Conservation (phyloP, 208 protist genomes). For the Porcisia hertigi region DNA sequence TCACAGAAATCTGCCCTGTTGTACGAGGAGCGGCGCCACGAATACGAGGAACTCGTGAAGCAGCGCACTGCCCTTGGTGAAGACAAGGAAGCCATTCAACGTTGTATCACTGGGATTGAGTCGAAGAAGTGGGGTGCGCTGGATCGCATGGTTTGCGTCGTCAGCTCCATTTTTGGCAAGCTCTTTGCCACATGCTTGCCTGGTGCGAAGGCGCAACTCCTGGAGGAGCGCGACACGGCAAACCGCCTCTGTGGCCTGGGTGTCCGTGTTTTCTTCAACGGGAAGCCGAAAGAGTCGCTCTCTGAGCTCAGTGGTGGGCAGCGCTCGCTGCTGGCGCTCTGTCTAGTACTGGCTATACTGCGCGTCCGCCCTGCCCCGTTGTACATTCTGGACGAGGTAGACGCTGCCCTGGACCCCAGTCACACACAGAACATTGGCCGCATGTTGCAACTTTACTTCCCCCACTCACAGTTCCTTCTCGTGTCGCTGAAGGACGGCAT, state of each 20-base stretch:
- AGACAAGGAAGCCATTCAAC: slow-evolving; percentile 97
- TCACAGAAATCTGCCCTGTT: slow-evolving; percentile 95
- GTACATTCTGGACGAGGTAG: slow-evolving; percentile 99
- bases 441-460: slow-evolving; percentile 98
- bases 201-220: slow-evolving; percentile 91
- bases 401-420: slow-evolving; percentile 99
- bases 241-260: slow-evolving; percentile 91
- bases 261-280: slow-evolving; percentile 97
- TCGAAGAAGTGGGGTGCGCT: slow-evolving; percentile 98
- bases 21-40: slow-evolving; percentile 94
- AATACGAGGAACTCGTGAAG: slow-evolving; percentile 96
- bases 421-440: slow-evolving; percentile 99
- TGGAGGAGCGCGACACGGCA: slow-evolving; percentile 83
- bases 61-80: slow-evolving; percentile 94
- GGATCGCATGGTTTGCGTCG: slow-evolving; percentile 94
- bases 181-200: slow-evolving; percentile 98
- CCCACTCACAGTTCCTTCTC: slow-evolving; percentile 98
- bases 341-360: slow-evolving; percentile 98
- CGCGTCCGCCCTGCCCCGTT: slow-evolving; percentile 99
- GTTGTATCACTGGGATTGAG: slow-evolving; percentile 97
- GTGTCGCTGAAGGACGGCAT: slow-evolving; percentile 99
- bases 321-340: slow-evolving; percentile 99
- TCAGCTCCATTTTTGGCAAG: slow-evolving; percentile 96
- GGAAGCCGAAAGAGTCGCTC: slow-evolving; percentile 97
- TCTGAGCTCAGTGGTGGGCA: slow-evolving; percentile 99